A percentile compares a stretch with the other conserved stretches of the same genome.
phyloP scores from a whole-genome alignment of 2,329 filamentous ascomycete genomes.

The Arachnomyces sp. region DNA sequence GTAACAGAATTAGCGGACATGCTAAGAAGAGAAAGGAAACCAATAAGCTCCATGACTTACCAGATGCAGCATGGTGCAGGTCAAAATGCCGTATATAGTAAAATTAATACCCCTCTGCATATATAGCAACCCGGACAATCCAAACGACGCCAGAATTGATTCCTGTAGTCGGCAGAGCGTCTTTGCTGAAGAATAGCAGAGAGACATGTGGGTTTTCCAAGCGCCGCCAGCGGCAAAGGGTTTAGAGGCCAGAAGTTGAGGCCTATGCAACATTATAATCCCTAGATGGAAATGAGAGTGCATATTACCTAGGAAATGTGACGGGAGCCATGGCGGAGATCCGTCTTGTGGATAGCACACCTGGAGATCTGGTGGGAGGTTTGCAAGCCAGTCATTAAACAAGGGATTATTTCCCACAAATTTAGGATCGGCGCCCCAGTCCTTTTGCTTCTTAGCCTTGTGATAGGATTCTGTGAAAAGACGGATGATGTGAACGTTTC shows the following conservation, averaged over 20 bases:
- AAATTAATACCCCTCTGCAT: constrained; percentile 96
- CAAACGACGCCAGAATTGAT: constrained; percentile 66
- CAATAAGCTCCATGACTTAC: constrained; percentile 49
- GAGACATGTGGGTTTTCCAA: constrained; percentile 83
- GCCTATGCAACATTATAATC: constrained; percentile 78
- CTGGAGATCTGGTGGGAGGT: constrained; percentile 70
- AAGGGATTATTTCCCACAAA: constrained; percentile 72
- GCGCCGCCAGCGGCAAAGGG: constrained; percentile 61
- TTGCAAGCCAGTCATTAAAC: constrained; percentile 67
- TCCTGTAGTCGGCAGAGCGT: constrained; percentile 81
- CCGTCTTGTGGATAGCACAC: constrained; percentile 70
- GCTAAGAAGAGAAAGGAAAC: constrained; percentile 1
- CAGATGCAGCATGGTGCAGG: constrained; percentile 86
- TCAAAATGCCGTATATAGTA: constrained; percentile 84
- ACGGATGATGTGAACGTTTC: constrained; percentile 69
- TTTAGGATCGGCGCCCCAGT: constrained; percentile 80
- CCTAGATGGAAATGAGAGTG: constrained; percentile 83
- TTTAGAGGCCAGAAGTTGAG: constrained; percentile 73
- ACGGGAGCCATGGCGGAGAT: constrained; percentile 74
- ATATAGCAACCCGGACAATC: constrained; percentile 71
- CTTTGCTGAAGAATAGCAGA: constrained; percentile 80
- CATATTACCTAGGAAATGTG: constrained; percentile 81
- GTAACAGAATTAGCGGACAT: constrained; percentile 3
- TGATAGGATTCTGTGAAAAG: constrained; percentile 69
- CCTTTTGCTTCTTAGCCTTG: constrained; percentile 65